Evolutionary conservation across 805 yeast genomes (phyloP), one percentile per base, ranked within the genome.

Genomic region (Candida multigemmis): DNA sequence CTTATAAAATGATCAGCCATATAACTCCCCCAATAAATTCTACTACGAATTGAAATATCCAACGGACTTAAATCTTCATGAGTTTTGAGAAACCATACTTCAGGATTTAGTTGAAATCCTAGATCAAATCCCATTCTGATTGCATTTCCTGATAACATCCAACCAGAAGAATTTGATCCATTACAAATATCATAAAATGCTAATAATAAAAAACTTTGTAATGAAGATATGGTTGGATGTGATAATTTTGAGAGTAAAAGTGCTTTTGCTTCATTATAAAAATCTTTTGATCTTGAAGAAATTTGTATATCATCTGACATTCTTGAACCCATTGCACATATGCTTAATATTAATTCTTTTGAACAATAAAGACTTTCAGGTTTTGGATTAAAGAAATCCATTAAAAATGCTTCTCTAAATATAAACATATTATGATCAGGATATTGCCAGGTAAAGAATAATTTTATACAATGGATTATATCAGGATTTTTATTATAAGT

Each of bases 1-100:
- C 77, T 68, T 19, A 74, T 70, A 38, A 74, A 69, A 42, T 73
- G 80, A 44, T 75, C 83, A 2, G 76, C 77, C 31, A 74, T 53
- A 44, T 68, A 75, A 26, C 75, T 65, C 3, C 82, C 82, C 83
- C 83, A 75, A 42, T 70, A 71, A 7, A 75, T 69, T 32, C 83
- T 53, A 26, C 74, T 64, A 32, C 79, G 56, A 29, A 75, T 71
- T 21, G 66, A 71, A 11, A 68, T 56, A 36, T 73, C 77, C 26
- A 73, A 59, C 25, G 34, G 34, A 17, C 64, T 59, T n/a, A 63
- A 54, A 25, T 68, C 44, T 20, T 52, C 50, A n/a, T 53, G 47
- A 4, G 24, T 19, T 12, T 47, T 47, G 26, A 62, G 42, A 36
- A 64, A 63, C 79, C 79, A 74, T n/a, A 65, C 71, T 33, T 68